phyloP scores from a whole-genome alignment of 495 filamentous ascomycete genomes.

The Aspergillus ellipticus region DNA sequence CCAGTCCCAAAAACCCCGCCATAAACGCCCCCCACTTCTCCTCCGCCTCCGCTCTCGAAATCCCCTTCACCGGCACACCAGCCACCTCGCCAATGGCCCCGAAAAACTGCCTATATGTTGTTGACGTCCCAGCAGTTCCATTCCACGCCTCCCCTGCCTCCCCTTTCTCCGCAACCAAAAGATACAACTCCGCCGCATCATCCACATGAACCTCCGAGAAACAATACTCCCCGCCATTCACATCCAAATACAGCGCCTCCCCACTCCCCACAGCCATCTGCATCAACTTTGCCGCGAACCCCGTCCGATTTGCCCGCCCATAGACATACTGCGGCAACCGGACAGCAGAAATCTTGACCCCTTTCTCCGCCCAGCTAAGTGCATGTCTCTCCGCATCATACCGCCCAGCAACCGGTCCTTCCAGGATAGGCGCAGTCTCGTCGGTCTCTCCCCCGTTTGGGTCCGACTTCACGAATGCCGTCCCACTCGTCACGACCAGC shows the following conservation, averaged over 20 bases:
- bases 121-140: constrained; percentile 36
- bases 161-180: constrained; percentile 42
- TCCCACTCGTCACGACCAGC: constrained; percentile 42
- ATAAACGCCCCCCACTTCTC: constrained; percentile 33
- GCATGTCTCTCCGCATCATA: constrained; percentile 26
- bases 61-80: constrained; percentile 26
- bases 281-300: constrained; percentile 32
- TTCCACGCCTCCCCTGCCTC: constrained; percentile 36
- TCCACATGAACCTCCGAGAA: constrained; percentile 39
- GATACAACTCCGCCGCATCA: constrained; percentile 39
- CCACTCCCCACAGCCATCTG: constrained; percentile 30
- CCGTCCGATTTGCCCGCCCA: constrained; percentile 30
- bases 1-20: constrained; percentile 14
- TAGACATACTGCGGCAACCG: constrained; percentile 43
- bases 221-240: constrained; percentile 39
- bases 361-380: constrained; percentile 23
- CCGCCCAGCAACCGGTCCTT: constrained; percentile 19
- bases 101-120: constrained; percentile 38
- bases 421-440: constrained; percentile 18
- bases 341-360: constrained; percentile 32
- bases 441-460: constrained; percentile 32
- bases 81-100: constrained; percentile 31
- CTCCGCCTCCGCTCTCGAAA: constrained; percentile 25
- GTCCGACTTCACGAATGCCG: constrained; percentile 22
- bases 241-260: constrained; percentile 37